A percentile compares a stretch with the other conserved stretches of the same genome.
Conservation (phyloP, 1,284 basidiomycete genomes). For the Wolfiporia cocos region DNA sequence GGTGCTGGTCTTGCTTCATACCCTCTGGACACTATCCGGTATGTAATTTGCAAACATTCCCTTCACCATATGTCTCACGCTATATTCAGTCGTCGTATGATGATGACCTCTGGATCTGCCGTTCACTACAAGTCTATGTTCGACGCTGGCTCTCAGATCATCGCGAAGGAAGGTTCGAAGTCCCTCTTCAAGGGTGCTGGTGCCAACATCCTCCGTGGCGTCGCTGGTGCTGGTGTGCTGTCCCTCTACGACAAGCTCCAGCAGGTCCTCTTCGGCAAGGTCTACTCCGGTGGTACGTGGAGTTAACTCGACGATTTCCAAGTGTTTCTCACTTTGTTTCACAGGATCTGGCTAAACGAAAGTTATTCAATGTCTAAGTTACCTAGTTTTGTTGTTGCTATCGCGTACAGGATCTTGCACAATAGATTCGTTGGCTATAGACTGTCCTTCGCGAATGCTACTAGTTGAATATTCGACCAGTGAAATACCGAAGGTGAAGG, state of each 20-base stretch:
- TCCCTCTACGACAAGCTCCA: conserved; percentile 94
- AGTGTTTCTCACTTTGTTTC: not conserved
- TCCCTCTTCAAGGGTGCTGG: conserved; percentile 95
- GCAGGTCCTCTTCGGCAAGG: conserved; percentile 89
- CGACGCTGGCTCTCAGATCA: conserved; percentile 77
- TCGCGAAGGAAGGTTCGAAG: conserved; percentile 86
- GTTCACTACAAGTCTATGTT: conserved; percentile 93
- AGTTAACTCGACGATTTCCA: not conserved
- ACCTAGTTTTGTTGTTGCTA: conserved; percentile 24
- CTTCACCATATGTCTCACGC: conserved; percentile 18
- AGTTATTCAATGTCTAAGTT: conserved; percentile 19
- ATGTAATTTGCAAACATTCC: conserved; percentile 24
- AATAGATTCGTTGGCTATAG: conserved; percentile 30
- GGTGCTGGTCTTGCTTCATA: conserved; percentile 95
- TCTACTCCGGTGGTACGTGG: conserved; percentile 73
- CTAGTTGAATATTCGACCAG: too few species aligned
- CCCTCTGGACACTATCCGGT: conserved; percentile 92
- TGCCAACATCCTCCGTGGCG: conserved; percentile 98
- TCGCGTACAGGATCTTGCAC: conserved; percentile 26
- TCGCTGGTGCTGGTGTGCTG: conserved; percentile 95
- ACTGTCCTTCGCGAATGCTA: too few species aligned
- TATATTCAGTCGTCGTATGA: conserved; percentile 79
- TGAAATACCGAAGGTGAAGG: too few species aligned
- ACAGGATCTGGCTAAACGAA: conserved; percentile 43
- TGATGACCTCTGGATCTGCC: conserved; percentile 87